Conservation (phyloP, 108 stramenopile genomes). For the Cyclostephanos tholiformis region DNA sequence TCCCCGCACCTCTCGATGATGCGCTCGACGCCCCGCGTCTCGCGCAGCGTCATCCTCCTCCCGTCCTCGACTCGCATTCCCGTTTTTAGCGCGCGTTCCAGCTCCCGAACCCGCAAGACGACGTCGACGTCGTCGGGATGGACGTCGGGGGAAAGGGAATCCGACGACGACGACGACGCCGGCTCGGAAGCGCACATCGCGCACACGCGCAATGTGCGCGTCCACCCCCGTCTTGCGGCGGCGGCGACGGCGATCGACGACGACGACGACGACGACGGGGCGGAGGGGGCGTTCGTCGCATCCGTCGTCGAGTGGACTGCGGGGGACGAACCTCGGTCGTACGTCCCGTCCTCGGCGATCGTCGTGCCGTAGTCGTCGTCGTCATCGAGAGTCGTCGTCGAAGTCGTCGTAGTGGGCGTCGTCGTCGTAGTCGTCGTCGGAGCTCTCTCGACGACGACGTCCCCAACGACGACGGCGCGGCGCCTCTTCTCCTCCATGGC, state of each 20-base stretch:
- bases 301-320: too few relatives aligned
- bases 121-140: constrained; percentile 52
- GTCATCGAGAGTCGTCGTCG: constrained; percentile 1
- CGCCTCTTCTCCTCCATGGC: constrained; percentile 47
- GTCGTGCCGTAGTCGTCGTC: constrained; percentile 16
- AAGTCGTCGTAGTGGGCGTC: background rate
- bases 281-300: too few relatives aligned
- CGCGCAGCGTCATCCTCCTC: constrained; percentile 61
- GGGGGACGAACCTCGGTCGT: constrained; percentile 9
- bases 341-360: background rate
- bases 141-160: constrained; percentile 57
- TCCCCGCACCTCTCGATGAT: constrained; percentile 45
- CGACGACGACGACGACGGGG: background rate
- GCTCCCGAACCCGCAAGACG: constrained; percentile 21
- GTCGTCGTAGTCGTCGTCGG: constrained; percentile 10
- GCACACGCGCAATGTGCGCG: constrained; percentile 56
- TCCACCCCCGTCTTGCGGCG: constrained; percentile 2
- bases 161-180: constrained; percentile 74
- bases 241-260: background rate
- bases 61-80: constrained; percentile 32
- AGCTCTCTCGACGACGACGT: background rate
- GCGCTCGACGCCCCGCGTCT: constrained; percentile 66
- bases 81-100: constrained; percentile 43
- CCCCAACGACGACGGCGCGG: background rate
- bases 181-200: constrained; percentile 78